Conservation (phyloP, 2,329 filamentous ascomycete species). For the Colletotrichum sp. region DNA sequence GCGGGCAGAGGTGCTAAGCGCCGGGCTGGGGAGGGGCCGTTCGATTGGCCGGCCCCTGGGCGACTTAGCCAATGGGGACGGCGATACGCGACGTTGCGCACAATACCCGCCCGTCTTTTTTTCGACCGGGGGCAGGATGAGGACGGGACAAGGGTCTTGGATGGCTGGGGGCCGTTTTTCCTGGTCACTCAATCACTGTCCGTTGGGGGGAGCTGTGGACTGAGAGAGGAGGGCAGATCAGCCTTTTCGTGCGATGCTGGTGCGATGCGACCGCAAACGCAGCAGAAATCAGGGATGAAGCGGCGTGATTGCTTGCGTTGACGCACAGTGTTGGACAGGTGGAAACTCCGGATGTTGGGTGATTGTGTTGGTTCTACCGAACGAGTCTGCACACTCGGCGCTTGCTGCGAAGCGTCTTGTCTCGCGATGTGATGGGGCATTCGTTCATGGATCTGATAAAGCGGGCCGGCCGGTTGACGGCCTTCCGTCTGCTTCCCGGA, state of each 20-base stretch:
- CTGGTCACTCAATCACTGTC: background rate
- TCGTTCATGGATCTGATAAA: background rate
- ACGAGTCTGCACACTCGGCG: background rate
- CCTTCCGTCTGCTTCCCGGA: background rate
- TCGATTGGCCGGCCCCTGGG: constrained; percentile 8
- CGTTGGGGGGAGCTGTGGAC: background rate
- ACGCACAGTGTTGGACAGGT: background rate
- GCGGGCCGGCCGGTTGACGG: background rate
- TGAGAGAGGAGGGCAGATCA: background rate
- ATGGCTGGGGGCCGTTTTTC: background rate
- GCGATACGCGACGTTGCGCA: constrained; percentile 12
- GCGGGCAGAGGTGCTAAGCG: constrained; percentile 18
- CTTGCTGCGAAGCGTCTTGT: background rate
- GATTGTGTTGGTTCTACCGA: background rate
- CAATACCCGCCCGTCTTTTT: constrained; percentile 16
- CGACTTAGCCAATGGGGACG: constrained; percentile 2
- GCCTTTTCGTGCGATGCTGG: constrained; percentile 15
- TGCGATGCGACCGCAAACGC: constrained; percentile 7
- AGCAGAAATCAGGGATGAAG: background rate
- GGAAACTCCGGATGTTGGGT: background rate
- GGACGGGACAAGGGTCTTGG: background rate
- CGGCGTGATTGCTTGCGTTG: background rate
- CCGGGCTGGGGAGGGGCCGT: constrained; percentile 16
- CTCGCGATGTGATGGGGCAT: background rate
- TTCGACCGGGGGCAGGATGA: background rate